Evolutionary conservation across 306 rosid species (phyloP), one percentile per base, ranked within the genome.

Genomic region (Trifolium dubium): DNA sequence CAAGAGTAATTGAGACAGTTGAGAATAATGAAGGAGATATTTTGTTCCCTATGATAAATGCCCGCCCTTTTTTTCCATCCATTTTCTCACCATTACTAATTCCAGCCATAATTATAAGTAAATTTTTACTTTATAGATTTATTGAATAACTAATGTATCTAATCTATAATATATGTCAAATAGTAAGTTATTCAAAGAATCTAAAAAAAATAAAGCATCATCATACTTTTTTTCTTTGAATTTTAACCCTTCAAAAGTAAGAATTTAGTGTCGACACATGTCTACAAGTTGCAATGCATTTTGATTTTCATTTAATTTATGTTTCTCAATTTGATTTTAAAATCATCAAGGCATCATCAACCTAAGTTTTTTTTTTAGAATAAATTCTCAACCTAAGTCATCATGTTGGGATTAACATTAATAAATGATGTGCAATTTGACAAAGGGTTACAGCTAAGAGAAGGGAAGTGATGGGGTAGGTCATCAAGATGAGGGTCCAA

Each of bases 1-100:
- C 97, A 77, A 77, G 79, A 89, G 89, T 89, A 89, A 89, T 83
- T 87, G 96, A 84, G 81, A 80, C 95, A 23, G 91, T 87, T 89
- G 97, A 86, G 84, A 86, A 79, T 83, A 75, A 89, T 79, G 92
- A 85, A 71, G 81, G 67, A 64, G 84, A 76, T 68, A 81, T 77
- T 80, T 80, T 68, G 89, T 85, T 89, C 90, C 80, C 78, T 54
- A 60, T 85, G 85, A 87, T 89, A 89, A 89, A 89, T 87, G 86
- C 78, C 72, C 76, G 17, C 41, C 72, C 19, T 49, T 53, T 53
- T 75, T 50, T 71, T 46, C 35, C 39, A 78, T 64, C 68, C 43
- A 66, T 68, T n/a, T 51, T 49, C 66, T 79, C 29, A 44, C 60
- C 75, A 58, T 31, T 37, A 23, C 23, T 23, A 23, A 23, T 23